Conservation (phyloP, 371 early-diverging fungal species). For the Mucor sp. region DNA sequence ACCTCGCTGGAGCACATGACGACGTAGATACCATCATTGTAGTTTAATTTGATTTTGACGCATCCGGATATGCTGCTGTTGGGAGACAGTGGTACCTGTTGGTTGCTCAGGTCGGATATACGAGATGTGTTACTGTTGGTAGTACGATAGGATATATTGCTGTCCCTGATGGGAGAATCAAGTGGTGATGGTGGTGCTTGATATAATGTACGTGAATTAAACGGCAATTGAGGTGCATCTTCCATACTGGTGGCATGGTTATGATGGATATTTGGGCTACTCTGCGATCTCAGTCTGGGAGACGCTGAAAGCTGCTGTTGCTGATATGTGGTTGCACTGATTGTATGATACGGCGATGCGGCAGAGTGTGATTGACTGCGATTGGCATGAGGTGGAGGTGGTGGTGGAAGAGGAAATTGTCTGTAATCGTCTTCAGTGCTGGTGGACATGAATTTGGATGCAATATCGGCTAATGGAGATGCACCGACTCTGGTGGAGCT, state of each 20-base stretch:
- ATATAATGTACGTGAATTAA: conserved; percentile 33
- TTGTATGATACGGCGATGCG: conserved; percentile 12
- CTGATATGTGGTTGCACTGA: background rate
- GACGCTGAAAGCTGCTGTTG: background rate
- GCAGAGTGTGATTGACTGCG: conserved; percentile 47
- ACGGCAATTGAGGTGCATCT: conserved; percentile 27
- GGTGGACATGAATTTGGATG: conserved; percentile 45
- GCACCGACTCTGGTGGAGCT: conserved; percentile 24
- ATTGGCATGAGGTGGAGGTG: conserved; percentile 21
- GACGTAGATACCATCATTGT: conserved; percentile 81
- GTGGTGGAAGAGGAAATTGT: conserved; percentile 9
- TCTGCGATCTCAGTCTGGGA: conserved; percentile 61
- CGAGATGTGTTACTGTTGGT: background rate
- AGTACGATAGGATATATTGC: conserved; percentile 4
- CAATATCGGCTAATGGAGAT: conserved; percentile 52
- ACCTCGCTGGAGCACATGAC: conserved; percentile 79
- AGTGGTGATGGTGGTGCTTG: conserved; percentile 25
- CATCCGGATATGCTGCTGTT: conserved; percentile 9
- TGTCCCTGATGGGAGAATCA: conserved; percentile 16
- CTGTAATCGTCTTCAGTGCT: conserved; percentile 17
- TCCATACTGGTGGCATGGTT: conserved; percentile 17
- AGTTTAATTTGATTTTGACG: conserved; percentile 87
- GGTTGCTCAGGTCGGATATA: background rate
- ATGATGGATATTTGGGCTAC: conserved; percentile 65
- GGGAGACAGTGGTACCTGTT: conserved; percentile 8